Evolutionary conservation across 164 flowering plant genomes (phyloP), one percentile per base, ranked within the genome.

Genomic region (Aristolochia fimbriata): DNA sequence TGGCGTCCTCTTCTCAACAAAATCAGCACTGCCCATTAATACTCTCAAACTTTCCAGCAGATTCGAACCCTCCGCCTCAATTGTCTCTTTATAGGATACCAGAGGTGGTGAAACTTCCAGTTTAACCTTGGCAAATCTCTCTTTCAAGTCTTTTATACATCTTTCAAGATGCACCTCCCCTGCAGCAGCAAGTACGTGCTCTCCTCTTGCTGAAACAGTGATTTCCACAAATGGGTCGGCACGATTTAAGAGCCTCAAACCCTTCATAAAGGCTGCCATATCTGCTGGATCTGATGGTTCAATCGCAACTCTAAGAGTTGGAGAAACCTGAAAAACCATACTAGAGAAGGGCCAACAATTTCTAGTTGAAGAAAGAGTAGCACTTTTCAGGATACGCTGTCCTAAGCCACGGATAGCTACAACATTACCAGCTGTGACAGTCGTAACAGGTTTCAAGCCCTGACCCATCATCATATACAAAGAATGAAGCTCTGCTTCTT

Each of bases 221-320:
- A 91, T 84, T 74, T 91, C 98, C 3, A 91, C 95, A 78, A 91
- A 88, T 9, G 98, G 95, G 66, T 91, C 98, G 16, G 98, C 98
- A 1, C 89, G 77, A 57, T 91, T 91, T 49, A 87, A 72, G 62
- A 85, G 96, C 78, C 80, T 77, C 73, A 88, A 69, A 15, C 91
- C 97, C 69, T 68, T 84, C 80, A 81, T 70, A 5, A 90, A 80
- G 6, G 96, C 83, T 57, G 75, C 82, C 86, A 87, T 84, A 65
- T 91, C 96, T 15, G 80, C 82, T 3, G 96, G 91, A 76, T 84
- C 91, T 46, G 91, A 80, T 6, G 97, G 97, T 73, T 90, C 97
- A 53, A 90, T 77, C 12, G 97, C 92, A 37, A 87, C 95, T 70
- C 82, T 81, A 1, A 91, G 79, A 43, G 87, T 83, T 13, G 98